Conservation (phyloP, 768 basidiomycete genomes). For the Lactarius hengduanensis region DNA sequence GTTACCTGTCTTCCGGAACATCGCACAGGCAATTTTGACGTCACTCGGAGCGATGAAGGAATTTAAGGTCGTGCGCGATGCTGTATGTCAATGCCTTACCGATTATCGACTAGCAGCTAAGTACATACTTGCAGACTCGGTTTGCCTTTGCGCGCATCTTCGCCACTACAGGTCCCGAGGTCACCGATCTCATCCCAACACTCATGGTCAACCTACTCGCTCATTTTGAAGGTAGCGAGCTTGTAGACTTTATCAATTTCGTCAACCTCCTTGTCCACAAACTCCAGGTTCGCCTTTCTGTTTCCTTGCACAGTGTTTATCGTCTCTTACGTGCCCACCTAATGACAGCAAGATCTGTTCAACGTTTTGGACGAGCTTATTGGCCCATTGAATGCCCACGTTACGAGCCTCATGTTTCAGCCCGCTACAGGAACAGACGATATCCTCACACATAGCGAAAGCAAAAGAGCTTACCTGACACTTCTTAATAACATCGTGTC, state of each 20-base stretch:
- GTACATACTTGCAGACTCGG: constrained; percentile 58
- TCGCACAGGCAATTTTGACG: constrained; percentile 83
- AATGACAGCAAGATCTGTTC: constrained; percentile 71
- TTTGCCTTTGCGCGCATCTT: constrained; percentile 93
- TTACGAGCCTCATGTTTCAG: constrained; percentile 73
- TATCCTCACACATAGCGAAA: constrained; percentile 68
- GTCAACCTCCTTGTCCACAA: constrained; percentile 88
- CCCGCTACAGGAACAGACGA: constrained; percentile 89
- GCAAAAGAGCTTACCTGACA: constrained; percentile 84
- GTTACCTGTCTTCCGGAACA: constrained; percentile 75
- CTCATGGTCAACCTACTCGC: constrained; percentile 89
- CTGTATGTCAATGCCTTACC: constrained; percentile 52
- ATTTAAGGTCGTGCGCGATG: constrained; percentile 85
- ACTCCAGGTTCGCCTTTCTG: constrained; percentile 62
- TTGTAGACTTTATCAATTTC: constrained; percentile 95
- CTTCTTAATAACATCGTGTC: constrained; percentile 80
- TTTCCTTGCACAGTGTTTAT: constrained; percentile 1
- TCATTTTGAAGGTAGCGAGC: constrained; percentile 88
- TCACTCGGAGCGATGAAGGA: constrained; percentile 86
- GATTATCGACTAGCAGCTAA: constrained; percentile 7
- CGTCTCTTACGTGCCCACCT: background rate
- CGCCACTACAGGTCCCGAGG: constrained; percentile 81
- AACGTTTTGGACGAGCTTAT: constrained; percentile 88
- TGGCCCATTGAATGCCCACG: constrained; percentile 80
- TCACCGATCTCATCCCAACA: constrained; percentile 83